A percentile compares a stretch with the other conserved stretches of the same genome.
Conservation (phyloP, 768 basidiomycete genomes). For the Lactifluus volemus region DNA sequence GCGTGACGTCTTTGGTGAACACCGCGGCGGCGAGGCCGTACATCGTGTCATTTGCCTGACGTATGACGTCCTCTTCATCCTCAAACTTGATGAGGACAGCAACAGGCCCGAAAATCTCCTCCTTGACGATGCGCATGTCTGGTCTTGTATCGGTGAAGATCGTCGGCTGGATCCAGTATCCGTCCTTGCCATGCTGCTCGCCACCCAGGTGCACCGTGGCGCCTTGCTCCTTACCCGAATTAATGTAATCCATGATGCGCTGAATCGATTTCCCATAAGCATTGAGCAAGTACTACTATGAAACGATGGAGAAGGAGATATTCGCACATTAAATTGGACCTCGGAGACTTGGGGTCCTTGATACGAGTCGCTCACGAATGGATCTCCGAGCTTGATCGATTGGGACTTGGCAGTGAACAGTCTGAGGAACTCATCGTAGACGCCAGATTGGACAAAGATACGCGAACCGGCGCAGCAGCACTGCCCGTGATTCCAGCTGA, state of each 20-base stretch:
- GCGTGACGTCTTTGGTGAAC: constrained; percentile 70
- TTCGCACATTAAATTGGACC: constrained; percentile 56
- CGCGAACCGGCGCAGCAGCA: constrained; percentile 74
- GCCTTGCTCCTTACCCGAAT: constrained; percentile 47
- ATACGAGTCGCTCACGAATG: constrained; percentile 47
- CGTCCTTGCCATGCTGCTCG: constrained; percentile 41
- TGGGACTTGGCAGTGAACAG: constrained; percentile 47
- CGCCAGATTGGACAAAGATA: constrained; percentile 66
- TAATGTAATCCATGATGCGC: constrained; percentile 56
- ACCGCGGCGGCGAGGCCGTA: constrained; percentile 87
- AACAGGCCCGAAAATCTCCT: constrained; percentile 61
- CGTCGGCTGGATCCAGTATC: constrained; percentile 56
- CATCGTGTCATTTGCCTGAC: constrained; percentile 72
- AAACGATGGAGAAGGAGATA: background rate
- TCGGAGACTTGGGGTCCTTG: constrained; percentile 79
- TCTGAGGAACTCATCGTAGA: constrained; percentile 71
- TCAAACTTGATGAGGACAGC: constrained; percentile 61
- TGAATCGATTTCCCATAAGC: constrained; percentile 16
- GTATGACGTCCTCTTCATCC: constrained; percentile 50
- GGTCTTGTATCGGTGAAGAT: constrained; percentile 49
- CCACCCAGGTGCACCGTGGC: constrained; percentile 51
- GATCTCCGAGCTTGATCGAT: constrained; percentile 58
- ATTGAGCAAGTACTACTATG: background rate
- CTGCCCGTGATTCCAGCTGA: constrained; percentile 67
- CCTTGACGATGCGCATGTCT: constrained; percentile 50